Evolutionary conservation across 257 asterid species (phyloP).

Genomic region (Solanum rostratum): DNA sequence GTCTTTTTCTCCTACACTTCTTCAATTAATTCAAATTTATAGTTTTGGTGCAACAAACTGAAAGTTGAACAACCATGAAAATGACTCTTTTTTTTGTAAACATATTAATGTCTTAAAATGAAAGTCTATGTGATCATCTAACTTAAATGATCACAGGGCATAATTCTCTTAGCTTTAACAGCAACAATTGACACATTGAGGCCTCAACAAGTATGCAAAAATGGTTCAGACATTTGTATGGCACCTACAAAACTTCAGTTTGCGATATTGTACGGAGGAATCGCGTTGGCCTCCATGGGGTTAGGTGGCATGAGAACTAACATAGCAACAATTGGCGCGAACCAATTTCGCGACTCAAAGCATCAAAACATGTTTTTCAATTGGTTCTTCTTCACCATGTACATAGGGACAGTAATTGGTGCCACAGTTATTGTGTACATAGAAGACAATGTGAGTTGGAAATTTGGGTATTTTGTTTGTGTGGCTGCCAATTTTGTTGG

Average conservation of each 20-base stretch:
- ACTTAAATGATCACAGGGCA: slow-evolving; percentile 7
- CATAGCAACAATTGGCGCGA: slow-evolving; percentile 11
- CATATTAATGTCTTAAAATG: too few relatives aligned
- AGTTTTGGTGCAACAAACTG: neutral
- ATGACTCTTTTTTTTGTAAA: neutral
- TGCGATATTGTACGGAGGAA: neutral
- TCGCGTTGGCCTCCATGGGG: slow-evolving; percentile 5
- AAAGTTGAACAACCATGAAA: neutral
- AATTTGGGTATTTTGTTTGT: slow-evolving; percentile 4
- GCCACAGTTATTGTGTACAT: slow-evolving; percentile 10
- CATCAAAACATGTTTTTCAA: slow-evolving; percentile 12
- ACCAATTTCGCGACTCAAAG: slow-evolving; percentile 6
- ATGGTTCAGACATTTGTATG: neutral
- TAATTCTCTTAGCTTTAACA: neutral
- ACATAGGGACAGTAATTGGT: neutral
- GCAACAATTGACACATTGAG: neutral
- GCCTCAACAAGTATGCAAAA: slow-evolving; percentile 8
- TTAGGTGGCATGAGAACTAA: slow-evolving; percentile 3
- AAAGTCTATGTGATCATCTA: neutral
- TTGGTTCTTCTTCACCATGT: slow-evolving; percentile 10
- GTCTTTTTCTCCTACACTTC: neutral
- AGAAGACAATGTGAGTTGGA: slow-evolving; percentile 14
- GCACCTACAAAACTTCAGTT: slow-evolving; percentile 1
- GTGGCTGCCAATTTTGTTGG: neutral
- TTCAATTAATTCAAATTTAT: neutral